Evolutionary conservation across 805 yeast species (phyloP), one percentile per base, ranked within the genome.

Genomic region (Cephaloascus fragrans): DNA sequence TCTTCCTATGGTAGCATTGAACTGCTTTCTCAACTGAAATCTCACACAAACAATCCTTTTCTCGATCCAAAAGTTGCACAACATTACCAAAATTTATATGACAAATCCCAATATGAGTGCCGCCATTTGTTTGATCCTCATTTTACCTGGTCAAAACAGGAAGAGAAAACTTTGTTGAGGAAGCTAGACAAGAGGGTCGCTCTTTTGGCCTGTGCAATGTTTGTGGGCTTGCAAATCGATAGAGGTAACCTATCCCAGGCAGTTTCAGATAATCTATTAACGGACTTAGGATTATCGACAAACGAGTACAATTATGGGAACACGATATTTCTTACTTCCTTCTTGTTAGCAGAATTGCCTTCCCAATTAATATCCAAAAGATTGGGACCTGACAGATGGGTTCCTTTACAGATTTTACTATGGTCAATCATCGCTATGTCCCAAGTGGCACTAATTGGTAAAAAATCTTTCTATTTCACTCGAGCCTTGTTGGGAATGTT

Each of bases 331-430:
- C 59, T 65, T 43, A 60, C 75, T 4, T 61, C 71, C 35, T 80
- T 80, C 48, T 52, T 79, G 38, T 47, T 59, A 18, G 73, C 81
- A 15, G 86, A 80, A 52, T 53, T 80, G 10, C 86, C 86, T 0
- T 77, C 83, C 2, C 84, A 80, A 49, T 60, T 80, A 45, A 61
- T 80, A 26, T 72, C 82, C n/a, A 79, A 80, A 53, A 66, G 64
- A 39, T 38, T 80, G 28, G 87, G 86, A 12, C 73, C 82, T 3
- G 84, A 78, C 48, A 47, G 63, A 19, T 77, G 80, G 73, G 71
- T 79, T 43, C 83, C 84, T 3, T 55, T 64, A 32, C 83, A 79
- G 48, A 67, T 79, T 53, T 47, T 61, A 18, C 43, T 66, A 1
- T 80, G 86, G 86, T 67, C 76, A 37, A 43, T 70, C 6, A 77